Conservation (phyloP, 768 basidiomycete genomes). For the Phlebiopsis flavidoalba region DNA sequence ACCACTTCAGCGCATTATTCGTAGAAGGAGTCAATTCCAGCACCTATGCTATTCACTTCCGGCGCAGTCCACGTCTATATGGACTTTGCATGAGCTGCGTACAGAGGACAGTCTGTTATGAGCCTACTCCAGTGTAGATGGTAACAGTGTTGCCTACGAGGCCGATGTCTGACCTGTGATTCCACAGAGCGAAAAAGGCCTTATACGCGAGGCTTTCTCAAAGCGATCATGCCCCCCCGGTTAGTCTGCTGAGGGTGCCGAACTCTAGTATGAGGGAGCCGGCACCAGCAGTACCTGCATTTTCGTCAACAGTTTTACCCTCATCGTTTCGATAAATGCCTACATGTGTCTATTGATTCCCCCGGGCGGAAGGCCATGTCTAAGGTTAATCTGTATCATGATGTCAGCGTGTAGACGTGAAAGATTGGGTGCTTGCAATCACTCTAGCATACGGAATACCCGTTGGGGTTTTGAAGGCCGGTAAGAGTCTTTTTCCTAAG, state of each 20-base stretch:
- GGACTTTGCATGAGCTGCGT: neutral
- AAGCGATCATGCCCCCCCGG: conserved; percentile 86
- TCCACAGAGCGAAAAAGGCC: conserved; percentile 94
- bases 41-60: conserved; percentile 79
- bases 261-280: conserved; percentile 94
- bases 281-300: conserved; percentile 84
- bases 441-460: conserved; percentile 92
- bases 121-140: conserved; percentile 70
- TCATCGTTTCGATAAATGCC: conserved; percentile 23
- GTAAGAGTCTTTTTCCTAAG: conserved; percentile 79
- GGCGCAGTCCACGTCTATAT: conserved; percentile 69
- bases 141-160: conserved; percentile 89
- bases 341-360: conserved; percentile 84
- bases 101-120: neutral
- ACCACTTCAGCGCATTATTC: conserved; percentile 94
- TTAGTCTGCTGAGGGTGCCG: conserved; percentile 85
- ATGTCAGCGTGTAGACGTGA: neutral
- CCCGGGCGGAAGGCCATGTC: conserved; percentile 69
- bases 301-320: neutral
- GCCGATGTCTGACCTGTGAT: conserved; percentile 77
- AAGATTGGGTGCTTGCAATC: conserved; percentile 13
- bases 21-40: conserved; percentile 93
- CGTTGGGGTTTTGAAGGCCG: conserved; percentile 89
- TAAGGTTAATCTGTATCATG: conserved; percentile 65
- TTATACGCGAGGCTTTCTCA: conserved; percentile 83